These are phyloP conservation scores for Croton setiger DNA, from an alignment of 441 rosid genomes.

Conservation along the genomic window DNA sequence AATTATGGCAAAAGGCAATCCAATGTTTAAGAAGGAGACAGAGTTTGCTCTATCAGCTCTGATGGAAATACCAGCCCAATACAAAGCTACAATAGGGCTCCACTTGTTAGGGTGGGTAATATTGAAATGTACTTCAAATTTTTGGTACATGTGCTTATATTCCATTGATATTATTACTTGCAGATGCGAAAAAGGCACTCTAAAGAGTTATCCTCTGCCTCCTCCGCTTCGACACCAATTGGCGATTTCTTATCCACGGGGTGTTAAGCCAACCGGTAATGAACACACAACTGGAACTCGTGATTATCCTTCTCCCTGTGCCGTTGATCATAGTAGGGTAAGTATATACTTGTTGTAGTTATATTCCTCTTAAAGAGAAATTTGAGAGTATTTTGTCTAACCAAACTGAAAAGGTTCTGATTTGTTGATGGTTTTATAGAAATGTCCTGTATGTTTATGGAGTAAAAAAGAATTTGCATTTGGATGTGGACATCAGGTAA, in stretches of 20 bases:
- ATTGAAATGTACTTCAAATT: not conserved
- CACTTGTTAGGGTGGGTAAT: slow-evolving; percentile 61
- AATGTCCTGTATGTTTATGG: slow-evolving; percentile 20
- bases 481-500: slow-evolving; percentile 32
- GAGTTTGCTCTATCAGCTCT: slow-evolving; percentile 82
- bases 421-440: slow-evolving; percentile 14
- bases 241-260: not conserved
- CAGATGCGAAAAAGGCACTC: slow-evolving; percentile 33
- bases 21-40: slow-evolving; percentile 55
- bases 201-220: slow-evolving; percentile 27
- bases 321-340: slow-evolving; percentile 16
- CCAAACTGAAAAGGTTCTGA: too few species aligned
- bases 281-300: slow-evolving; percentile 15
- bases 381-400: too few species aligned
- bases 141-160: not conserved
- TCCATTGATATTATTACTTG: not conserved
- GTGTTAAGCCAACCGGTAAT: slow-evolving; percentile 5
- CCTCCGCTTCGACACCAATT: slow-evolving; percentile 27
- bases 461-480: slow-evolving; percentile 26
- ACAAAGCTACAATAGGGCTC: slow-evolving; percentile 72
- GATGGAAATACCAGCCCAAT: slow-evolving; percentile 94
- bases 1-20: slow-evolving; percentile 62
- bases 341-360: not conserved
- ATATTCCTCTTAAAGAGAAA: not conserved
- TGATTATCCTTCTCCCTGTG: slow-evolving; percentile 8